Percentiles rank a stretch among this genome's conserved stretches.
Conservation (phyloP, 306 rosid species). For the Quercus wislizeni region DNA sequence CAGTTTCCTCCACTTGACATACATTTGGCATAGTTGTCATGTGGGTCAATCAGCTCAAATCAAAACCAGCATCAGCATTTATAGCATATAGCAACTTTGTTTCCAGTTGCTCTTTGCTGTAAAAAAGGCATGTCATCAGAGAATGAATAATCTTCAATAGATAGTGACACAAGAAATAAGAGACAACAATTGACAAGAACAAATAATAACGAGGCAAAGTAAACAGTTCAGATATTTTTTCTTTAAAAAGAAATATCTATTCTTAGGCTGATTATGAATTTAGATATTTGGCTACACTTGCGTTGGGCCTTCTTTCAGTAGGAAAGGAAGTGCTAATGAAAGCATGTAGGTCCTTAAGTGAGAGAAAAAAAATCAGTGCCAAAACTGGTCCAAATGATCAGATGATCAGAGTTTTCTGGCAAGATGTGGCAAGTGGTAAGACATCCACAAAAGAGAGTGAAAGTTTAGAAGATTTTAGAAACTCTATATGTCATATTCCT, state of each 20-base stretch:
- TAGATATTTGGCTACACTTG: neutral
- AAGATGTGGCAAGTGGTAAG: neutral
- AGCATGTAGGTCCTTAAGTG: neutral
- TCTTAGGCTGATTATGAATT: neutral
- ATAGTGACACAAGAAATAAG: neutral
- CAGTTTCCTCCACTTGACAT: conserved; percentile 1
- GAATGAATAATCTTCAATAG: conserved; percentile 6
- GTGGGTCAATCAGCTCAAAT: conserved; percentile 65
- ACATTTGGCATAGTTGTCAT: neutral
- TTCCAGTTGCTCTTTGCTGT: conserved; percentile 92
- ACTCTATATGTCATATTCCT: neutral
- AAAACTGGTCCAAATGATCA: no score
- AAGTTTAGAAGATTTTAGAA: neutral
- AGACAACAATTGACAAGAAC: neutral
- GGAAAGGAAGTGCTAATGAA: neutral
- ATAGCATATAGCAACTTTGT: conserved; percentile 83
- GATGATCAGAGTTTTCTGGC: neutral
- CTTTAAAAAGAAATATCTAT: neutral
- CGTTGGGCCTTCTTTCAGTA: neutral
- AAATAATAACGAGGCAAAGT: neutral
- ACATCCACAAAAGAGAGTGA: neutral
- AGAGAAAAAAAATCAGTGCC: neutral
- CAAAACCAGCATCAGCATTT: conserved; percentile 94
- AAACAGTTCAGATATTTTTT: neutral
- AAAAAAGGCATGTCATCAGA: conserved; percentile 3